These are phyloP conservation scores for Nicotiana knightiana DNA, from an alignment of 257 asterid genomes.

Conservation along the genomic window DNA sequence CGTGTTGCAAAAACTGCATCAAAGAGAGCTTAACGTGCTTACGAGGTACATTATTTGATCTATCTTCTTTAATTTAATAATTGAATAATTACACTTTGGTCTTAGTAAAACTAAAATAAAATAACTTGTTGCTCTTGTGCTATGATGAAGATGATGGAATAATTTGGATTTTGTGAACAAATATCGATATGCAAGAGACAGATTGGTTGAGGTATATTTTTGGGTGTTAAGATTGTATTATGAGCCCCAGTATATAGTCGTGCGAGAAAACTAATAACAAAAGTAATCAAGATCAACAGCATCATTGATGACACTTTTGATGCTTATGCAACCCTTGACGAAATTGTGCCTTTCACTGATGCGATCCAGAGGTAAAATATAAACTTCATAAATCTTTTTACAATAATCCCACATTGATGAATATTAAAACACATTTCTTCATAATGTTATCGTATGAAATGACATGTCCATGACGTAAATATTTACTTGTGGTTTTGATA, in stretches of 20 bases:
- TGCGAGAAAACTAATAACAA: constrained; percentile 21
- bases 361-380: constrained; percentile 27
- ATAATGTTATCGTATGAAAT: too few relatives aligned
- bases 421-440: not conserved
- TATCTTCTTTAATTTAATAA: not conserved
- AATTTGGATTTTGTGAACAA: constrained; percentile 13
- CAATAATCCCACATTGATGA: not conserved
- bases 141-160: constrained; percentile 31
- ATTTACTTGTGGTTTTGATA: too few relatives aligned
- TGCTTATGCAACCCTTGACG: constrained; percentile 26
- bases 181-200: constrained; percentile 23
- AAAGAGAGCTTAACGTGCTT: constrained; percentile 15
- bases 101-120: too few relatives aligned
- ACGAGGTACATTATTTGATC: constrained; percentile 6
- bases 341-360: constrained; percentile 21
- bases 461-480: too few relatives aligned
- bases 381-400: not conserved
- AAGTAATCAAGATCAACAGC: constrained; percentile 4
- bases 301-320: constrained; percentile 28
- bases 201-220: constrained; percentile 32
- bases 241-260: constrained; percentile 21
- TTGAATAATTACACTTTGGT: too few relatives aligned
- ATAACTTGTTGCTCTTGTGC: not conserved
- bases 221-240: constrained; percentile 28
- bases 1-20: constrained; percentile 13